These are phyloP conservation scores for Dalbergia oliveri DNA, from an alignment of 306 rosid genomes.

Conservation along the genomic window DNA sequence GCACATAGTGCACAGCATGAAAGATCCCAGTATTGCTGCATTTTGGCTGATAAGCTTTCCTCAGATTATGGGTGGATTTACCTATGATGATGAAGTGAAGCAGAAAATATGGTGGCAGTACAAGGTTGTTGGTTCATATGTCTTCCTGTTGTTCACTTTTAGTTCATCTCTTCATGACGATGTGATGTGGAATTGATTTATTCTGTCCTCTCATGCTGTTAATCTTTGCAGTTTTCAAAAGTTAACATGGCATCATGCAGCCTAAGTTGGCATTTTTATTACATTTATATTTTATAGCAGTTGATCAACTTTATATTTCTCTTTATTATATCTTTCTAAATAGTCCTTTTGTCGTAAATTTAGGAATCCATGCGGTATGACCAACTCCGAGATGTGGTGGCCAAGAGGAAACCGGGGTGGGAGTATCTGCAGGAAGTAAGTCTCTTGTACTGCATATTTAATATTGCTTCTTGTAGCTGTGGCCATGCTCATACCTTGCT, in stretches of 20 bases:
- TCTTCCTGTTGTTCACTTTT: constrained; percentile 28
- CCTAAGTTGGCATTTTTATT: constrained; percentile 14
- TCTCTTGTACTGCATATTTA: constrained; percentile 21
- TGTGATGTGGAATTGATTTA: constrained; percentile 8
- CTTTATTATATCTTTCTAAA: constrained; percentile 30
- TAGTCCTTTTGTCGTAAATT: constrained; percentile 38
- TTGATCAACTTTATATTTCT: constrained; percentile 24
- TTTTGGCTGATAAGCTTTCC: constrained; percentile 95
- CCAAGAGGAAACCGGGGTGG: constrained; percentile 94
- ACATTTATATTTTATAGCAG: neutral
- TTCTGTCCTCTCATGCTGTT: constrained; percentile 12
- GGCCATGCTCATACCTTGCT: constrained; percentile 13
- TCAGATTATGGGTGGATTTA: constrained; percentile 83
- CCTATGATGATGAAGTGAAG: constrained; percentile 86
- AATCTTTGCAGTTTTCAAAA: constrained; percentile 20
- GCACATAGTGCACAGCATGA: constrained; percentile 94
- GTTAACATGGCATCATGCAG: constrained; percentile 26
- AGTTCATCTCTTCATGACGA: neutral
- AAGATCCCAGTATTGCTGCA: constrained; percentile 95
- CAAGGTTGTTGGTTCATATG: constrained; percentile 67
- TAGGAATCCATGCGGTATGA: constrained; percentile 90
- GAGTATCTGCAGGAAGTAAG: constrained; percentile 91
- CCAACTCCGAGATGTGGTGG: constrained; percentile 88
- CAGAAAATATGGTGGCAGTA: constrained; percentile 92
- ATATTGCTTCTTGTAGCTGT: constrained; percentile 37